Base-by-base conservation (phyloP, 805 yeast genomes). In the Lachancea meyersii region DNA sequence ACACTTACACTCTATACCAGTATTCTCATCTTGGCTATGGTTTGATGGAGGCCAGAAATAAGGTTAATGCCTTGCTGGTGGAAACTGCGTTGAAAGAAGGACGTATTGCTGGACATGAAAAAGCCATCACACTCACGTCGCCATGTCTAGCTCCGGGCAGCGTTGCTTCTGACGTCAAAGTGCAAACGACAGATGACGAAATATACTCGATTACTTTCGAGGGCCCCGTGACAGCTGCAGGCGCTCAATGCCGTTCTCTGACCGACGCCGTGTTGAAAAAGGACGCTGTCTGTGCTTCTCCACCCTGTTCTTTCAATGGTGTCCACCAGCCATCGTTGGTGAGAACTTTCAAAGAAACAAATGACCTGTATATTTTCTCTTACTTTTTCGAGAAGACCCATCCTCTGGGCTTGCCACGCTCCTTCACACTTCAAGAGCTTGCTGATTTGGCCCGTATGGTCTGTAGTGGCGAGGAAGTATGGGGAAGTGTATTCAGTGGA, bases 11-110 rank as follows among this genome's bases (percentile, higher is more conserved):
- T 10, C 74, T 93, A 50, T 93, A 94, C 67, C 98, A 93, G 68
- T 88, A 80, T 66, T 87, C 96, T 26, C 97, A 93, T 65, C 73
- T 93, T 52, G 97, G 97, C 28, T 93, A 86, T 62, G 99, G 99
- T 31, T 77, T 93, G 60, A 88, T 85, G 84, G 83, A 87, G 67
- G 98, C 96, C 28, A 77, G 96, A 69, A 79, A 82, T 64, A 84
- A 81, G 69, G 73, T 93, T 48, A 85, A 89, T 61, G 57, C 76
- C 10, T 65, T 75, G 40, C 73, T 93, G 31, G 72, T 87, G n/a
- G 66, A 72, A 49, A 62, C 72, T 39, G 70, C 75, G 32, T 55
- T 76, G 37, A 66, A 70, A 43, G 60, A 59, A 4, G 71, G 72
- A 37, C 56, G 61, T 20, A 70, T 71, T 6, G 57, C 60, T 10